A percentile compares a stretch with the other conserved stretches of the same genome.
Conservation (phyloP, 768 basidiomycete species). For the Russula foetens region DNA sequence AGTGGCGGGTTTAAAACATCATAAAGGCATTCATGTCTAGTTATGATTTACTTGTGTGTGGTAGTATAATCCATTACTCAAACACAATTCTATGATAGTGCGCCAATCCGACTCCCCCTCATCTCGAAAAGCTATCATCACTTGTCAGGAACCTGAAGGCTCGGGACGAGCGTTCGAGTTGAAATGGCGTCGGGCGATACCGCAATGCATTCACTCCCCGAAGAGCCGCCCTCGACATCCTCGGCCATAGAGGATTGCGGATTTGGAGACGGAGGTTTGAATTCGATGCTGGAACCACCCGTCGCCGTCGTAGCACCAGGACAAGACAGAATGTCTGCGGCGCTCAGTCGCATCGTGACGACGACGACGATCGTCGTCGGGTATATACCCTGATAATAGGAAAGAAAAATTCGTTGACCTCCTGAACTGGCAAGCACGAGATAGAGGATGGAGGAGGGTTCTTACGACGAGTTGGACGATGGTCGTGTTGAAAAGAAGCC, state of each 20-base stretch:
- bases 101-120: no score
- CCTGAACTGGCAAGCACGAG: background rate
- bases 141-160: background rate
- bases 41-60: no score
- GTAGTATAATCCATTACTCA: no score
- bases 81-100: no score
- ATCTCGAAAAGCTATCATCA: no score
- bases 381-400: conserved; percentile 2
- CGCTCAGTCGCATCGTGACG: conserved; percentile 5
- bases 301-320: background rate
- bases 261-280: background rate
- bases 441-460: background rate
- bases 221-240: background rate
- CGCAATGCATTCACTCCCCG: background rate
- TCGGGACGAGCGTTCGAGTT: background rate
- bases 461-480: conserved; percentile 9
- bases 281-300: background rate
- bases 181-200: background rate
- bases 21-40: no score
- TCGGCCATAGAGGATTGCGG: background rate
- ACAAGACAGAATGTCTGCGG: background rate
- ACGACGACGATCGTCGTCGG: conserved; percentile 5
- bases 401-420: background rate
- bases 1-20: no score
- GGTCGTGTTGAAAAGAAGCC: background rate